phyloP scores from a whole-genome alignment of 345 rosid species.

The Bruguiera parviflora region DNA sequence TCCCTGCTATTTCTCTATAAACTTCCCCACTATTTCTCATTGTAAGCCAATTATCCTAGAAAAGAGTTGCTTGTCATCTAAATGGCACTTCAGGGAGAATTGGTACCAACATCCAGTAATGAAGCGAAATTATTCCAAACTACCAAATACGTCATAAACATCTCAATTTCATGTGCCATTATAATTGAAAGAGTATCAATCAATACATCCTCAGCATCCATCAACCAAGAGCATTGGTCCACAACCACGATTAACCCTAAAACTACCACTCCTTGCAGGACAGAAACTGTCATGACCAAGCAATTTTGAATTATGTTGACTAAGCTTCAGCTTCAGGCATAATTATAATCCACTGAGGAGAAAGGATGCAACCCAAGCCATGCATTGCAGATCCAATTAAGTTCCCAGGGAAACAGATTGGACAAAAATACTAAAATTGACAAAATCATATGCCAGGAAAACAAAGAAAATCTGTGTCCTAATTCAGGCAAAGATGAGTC shows the following conservation, averaged over 20 bases:
- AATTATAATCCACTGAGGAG: background rate
- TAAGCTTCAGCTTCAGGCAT: slow-evolving; percentile 1
- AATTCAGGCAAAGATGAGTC: background rate
- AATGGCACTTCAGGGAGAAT: background rate
- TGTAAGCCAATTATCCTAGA: background rate
- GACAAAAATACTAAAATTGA: too few relatives aligned
- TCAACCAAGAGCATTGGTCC: background rate
- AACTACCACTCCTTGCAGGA: background rate
- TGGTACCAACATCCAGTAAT: background rate
- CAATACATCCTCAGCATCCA: background rate
- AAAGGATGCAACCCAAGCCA: background rate
- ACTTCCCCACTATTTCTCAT: background rate
- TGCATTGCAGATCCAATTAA: background rate
- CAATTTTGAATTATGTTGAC: background rate
- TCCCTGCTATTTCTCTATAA: background rate
- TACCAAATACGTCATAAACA: background rate
- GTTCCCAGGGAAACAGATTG: too few relatives aligned
- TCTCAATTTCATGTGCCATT: background rate
- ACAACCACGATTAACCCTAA: background rate
- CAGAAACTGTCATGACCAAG: background rate
- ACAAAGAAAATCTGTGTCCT: background rate
- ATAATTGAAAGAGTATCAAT: background rate
- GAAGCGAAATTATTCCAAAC: background rate
- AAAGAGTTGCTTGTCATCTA: background rate
- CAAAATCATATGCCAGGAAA: background rate